Evolutionary conservation across 31 red algal genomes (phyloP), one percentile per base, ranked within the genome.

Genomic region (Odonthalia washingtoniensis): DNA sequence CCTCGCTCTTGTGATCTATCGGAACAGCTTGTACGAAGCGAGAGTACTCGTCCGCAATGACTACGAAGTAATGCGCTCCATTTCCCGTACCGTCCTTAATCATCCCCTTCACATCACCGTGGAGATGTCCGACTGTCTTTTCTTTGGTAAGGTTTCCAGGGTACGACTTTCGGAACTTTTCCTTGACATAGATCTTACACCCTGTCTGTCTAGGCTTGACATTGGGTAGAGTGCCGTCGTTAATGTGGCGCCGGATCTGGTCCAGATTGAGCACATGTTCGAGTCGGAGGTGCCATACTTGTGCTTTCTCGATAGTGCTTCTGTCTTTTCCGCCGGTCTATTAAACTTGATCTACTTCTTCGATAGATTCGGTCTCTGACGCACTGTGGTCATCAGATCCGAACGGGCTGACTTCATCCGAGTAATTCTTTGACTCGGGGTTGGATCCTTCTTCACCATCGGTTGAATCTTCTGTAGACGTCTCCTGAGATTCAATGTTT

Each of bases 81-180:
- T 32, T 69, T 26, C 44, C 70, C 65, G 83, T 60, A 3, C 21
- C 16, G 18, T 67, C 46, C 32, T n/a, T 52, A 35, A 38, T 73
- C 46, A 60, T 80, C 0, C 45, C 69, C 45, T 46, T 65, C 24
- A 86, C 46, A 65, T 86, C 83, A 16, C 70, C n/a, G 18, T 86
- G 83, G 21, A 86, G 45, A 40, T 74, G 70, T 6, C 73, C 72
- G 39, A 34, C 66, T 1, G 6, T 75, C 6, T 30, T 33, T 45
- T 5, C 53, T 33, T 75, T 76, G 35, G 84, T 87, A 16, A 87
- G 57, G 49, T 38, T 78, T 27, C 73, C 84, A 4, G 3, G 26
- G 53, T 45, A 87, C 18, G 72, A 62, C 45, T 77, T 76, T 21
- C 73, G 45, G 73, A 68, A 87, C 53, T 87, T 87, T 63, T 21